These are phyloP conservation scores for Trichoderma citrinoviride DNA, from an alignment of 2,329 filamentous ascomycete species.

Conservation along the genomic window DNA sequence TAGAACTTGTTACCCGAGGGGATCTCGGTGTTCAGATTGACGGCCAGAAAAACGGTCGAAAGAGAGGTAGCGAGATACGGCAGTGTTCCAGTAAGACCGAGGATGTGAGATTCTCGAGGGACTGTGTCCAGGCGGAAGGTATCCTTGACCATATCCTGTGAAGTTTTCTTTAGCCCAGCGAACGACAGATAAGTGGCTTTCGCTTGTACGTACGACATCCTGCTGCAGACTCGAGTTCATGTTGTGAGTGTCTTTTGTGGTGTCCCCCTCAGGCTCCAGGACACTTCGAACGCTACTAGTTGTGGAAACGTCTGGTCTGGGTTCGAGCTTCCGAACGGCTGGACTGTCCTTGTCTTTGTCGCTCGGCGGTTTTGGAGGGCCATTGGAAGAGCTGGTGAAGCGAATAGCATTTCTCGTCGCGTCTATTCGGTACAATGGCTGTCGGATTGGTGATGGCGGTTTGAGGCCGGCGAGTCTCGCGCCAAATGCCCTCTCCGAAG, in stretches of 20 bases:
- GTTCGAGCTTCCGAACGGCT: conserved; percentile 53
- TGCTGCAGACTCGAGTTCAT: conserved; percentile 40
- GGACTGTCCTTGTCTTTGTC: conserved; percentile 57
- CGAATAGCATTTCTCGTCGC: not conserved
- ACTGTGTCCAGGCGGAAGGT: conserved; percentile 65
- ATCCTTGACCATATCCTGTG: conserved; percentile 62
- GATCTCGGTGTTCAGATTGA: conserved; percentile 70
- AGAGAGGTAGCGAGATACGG: conserved; percentile 84
- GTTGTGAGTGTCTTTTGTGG: conserved; percentile 28
- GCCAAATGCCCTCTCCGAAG: not conserved
- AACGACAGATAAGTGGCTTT: not conserved
- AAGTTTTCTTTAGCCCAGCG: not conserved
- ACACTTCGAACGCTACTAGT: conserved; percentile 55
- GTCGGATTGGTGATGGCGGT: conserved; percentile 28
- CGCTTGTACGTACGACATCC: conserved; percentile 53
- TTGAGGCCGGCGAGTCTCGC: not conserved
- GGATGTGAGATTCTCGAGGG: conserved; percentile 63
- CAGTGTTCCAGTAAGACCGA: conserved; percentile 74
- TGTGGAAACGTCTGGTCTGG: conserved; percentile 53
- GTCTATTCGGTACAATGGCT: conserved; percentile 22
- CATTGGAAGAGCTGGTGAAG: conserved; percentile 18
- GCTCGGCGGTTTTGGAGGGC: conserved; percentile 35
- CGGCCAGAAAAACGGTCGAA: conserved; percentile 77
- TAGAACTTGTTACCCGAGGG: conserved; percentile 58
- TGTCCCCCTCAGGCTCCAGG: conserved; percentile 39